Evolutionary conservation across 2,329 filamentous ascomycete species (phyloP).

Genomic region (Colletotrichum horii): DNA sequence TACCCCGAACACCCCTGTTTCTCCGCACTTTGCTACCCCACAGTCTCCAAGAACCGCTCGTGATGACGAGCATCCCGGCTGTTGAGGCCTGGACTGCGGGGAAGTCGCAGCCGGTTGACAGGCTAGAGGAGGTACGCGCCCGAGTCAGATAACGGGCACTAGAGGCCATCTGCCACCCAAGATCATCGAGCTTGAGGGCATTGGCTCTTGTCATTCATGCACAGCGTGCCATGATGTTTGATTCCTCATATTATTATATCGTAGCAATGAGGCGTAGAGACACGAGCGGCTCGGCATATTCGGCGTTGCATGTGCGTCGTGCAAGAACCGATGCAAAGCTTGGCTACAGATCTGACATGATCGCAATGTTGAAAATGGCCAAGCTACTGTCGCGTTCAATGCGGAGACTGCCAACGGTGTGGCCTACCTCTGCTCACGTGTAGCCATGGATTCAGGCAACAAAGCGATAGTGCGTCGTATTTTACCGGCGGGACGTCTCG

Average conservation of each 20-base stretch:
- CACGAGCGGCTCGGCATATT: neutral
- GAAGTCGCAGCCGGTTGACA: slow-evolving; percentile 7
- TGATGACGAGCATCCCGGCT: slow-evolving; percentile 1
- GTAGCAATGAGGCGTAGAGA: neutral
- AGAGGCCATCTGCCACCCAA: neutral
- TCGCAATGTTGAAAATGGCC: neutral
- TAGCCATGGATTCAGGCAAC: neutral
- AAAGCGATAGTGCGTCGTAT: neutral
- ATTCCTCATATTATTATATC: neutral
- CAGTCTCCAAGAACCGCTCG: neutral
- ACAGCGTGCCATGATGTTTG: neutral
- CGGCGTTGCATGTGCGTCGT: neutral
- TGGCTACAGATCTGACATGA: neutral
- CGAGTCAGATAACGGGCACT: neutral
- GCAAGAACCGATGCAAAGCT: neutral
- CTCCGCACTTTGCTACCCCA: slow-evolving; percentile 18
- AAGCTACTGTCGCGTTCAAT: neutral
- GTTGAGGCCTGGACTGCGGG: slow-evolving; percentile 6
- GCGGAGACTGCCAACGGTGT: neutral
- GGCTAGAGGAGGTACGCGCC: neutral
- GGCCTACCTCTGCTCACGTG: slow-evolving; percentile 2
- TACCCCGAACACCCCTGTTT: slow-evolving; percentile 7
- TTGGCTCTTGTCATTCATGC: neutral
- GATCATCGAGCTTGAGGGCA: neutral
- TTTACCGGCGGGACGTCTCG: neutral